These are phyloP conservation scores for Pythium phragmitis DNA, from an alignment of 352 stramenopile species.

Conservation along the genomic window DNA sequence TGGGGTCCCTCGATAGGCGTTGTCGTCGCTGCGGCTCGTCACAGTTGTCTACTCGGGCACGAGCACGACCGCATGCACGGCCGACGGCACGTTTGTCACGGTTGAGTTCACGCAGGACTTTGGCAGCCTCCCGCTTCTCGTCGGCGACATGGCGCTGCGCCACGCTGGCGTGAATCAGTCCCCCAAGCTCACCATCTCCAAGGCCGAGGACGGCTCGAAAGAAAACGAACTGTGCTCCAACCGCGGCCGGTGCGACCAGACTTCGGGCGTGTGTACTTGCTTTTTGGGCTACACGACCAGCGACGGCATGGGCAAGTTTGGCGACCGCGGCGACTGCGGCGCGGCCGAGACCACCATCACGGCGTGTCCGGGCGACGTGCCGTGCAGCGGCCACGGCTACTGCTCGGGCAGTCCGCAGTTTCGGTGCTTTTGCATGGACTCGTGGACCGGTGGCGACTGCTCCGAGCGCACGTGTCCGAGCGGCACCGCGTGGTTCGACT, in stretches of 20 bases:
- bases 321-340: slow-evolving; percentile 73
- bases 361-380: slow-evolving; percentile 40
- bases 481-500: slow-evolving; percentile 71
- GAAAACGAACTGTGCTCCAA: slow-evolving; percentile 87
- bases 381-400: slow-evolving; percentile 74
- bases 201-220: slow-evolving; percentile 83
- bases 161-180: slow-evolving; percentile 53
- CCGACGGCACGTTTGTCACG: slow-evolving; percentile 67
- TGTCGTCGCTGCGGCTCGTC: slow-evolving; percentile 55
- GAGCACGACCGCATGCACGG: slow-evolving; percentile 57
- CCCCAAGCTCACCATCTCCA: slow-evolving; percentile 45
- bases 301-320: slow-evolving; percentile 43
- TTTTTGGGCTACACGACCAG: slow-evolving; percentile 81
- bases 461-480: slow-evolving; percentile 62
- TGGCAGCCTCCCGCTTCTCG: slow-evolving; percentile 69
- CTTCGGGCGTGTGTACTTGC: slow-evolving; percentile 84
- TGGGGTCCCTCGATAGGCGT: slow-evolving; percentile 28
- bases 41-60: slow-evolving; percentile 60
- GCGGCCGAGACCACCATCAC: slow-evolving; percentile 35
- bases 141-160: slow-evolving; percentile 62
- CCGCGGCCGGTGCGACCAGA: slow-evolving; percentile 64
- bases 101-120: slow-evolving; percentile 84
- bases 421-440: slow-evolving; percentile 59
- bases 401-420: slow-evolving; percentile 69
- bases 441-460: slow-evolving; percentile 68